Evolutionary conservation across 306 rosid species (phyloP).

Genomic region (Vigna trinervia): DNA sequence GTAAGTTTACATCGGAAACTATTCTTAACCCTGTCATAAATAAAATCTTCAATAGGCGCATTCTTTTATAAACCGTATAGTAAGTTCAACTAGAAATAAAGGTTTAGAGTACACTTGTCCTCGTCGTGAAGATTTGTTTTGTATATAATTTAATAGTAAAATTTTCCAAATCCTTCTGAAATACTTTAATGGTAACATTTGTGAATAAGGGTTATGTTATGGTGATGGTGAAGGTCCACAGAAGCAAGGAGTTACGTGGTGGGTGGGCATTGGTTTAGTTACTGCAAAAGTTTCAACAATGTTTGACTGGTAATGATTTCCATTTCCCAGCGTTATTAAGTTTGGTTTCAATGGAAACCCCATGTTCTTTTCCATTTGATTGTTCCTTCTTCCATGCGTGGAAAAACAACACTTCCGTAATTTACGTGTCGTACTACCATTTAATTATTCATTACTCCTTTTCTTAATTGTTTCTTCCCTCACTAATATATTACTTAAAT

Average conservation of each 20-base stretch:
- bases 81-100: too few species aligned
- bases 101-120: too few species aligned
- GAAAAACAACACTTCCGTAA: slow-evolving; percentile 24
- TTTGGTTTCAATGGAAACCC: slow-evolving; percentile 30
- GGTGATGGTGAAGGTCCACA: background rate
- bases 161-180: too few species aligned
- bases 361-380: slow-evolving; percentile 21
- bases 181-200: too few species aligned
- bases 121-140: too few species aligned
- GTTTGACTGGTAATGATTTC: slow-evolving; percentile 21
- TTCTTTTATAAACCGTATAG: background rate
- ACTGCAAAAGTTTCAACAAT: slow-evolving; percentile 30
- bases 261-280: slow-evolving; percentile 19
- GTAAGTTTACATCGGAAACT: background rate
- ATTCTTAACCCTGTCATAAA: background rate
- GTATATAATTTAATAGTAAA: too few species aligned
- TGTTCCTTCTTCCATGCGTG: slow-evolving; percentile 28
- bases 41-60: background rate
- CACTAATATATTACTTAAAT: background rate
- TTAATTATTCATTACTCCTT: background rate
- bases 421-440: background rate
- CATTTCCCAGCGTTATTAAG: slow-evolving; percentile 7
- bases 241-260: slow-evolving; percentile 13
- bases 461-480: background rate
- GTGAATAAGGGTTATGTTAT: too few species aligned